Conservation (phyloP, 2,329 filamentous ascomycete species). For the Neurospora sp. region DNA sequence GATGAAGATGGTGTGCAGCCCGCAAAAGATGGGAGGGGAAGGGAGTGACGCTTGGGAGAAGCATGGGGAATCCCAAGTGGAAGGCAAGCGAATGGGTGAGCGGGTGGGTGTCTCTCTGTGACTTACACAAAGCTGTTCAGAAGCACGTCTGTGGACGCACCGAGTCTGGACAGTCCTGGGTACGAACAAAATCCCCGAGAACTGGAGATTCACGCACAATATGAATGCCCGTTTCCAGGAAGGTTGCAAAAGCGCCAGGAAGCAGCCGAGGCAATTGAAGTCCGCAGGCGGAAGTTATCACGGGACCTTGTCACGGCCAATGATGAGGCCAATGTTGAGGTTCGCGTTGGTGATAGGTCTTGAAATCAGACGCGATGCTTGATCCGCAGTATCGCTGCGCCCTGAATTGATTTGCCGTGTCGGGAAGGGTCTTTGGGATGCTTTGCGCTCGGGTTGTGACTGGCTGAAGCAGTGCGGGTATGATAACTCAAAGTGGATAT, state of each 20-base stretch:
- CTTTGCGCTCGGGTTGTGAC: slow-evolving; percentile 21
- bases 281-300: slow-evolving; percentile 39
- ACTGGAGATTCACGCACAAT: neutral
- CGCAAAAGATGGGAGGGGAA: slow-evolving; percentile 9
- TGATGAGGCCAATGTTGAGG: slow-evolving; percentile 30
- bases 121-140: slow-evolving; percentile 14
- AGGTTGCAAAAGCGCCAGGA: slow-evolving; percentile 23
- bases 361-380: slow-evolving; percentile 23
- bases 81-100: neutral
- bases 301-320: slow-evolving; percentile 42
- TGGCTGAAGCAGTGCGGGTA: slow-evolving; percentile 17
- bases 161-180: neutral
- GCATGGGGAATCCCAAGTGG: neutral
- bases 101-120: neutral
- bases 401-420: slow-evolving; percentile 41
- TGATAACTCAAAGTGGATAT: slow-evolving; percentile 12
- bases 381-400: slow-evolving; percentile 28
- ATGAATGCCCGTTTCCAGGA: slow-evolving; percentile 1
- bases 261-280: slow-evolving; percentile 24
- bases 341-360: slow-evolving; percentile 43
- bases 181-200: neutral
- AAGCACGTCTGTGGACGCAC: neutral
- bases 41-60: slow-evolving; percentile 4
- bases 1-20: slow-evolving; percentile 13
- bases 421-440: slow-evolving; percentile 3